Conservation (phyloP, 306 rosid species). For the Phaseolus lunatus region DNA sequence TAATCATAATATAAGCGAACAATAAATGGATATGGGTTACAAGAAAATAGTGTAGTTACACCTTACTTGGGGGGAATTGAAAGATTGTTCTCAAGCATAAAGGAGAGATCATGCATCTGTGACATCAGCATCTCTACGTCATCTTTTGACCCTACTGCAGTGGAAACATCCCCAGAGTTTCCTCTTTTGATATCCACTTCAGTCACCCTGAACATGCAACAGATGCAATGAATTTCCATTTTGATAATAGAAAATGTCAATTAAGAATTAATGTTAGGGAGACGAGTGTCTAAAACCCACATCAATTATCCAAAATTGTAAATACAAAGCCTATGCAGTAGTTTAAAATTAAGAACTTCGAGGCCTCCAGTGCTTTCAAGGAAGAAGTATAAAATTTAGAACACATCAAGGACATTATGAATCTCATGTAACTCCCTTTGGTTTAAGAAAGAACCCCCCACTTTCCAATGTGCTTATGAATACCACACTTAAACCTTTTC, state of each 20-base stretch:
- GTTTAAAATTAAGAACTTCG: constrained; percentile 24
- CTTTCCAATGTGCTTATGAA: too few relatives aligned
- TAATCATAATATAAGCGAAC: constrained; percentile 24
- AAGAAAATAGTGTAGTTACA: constrained; percentile 40
- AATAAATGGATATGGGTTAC: constrained; percentile 31
- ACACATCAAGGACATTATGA: too few relatives aligned
- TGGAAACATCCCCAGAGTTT: constrained; percentile 45
- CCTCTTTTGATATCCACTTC: constrained; percentile 47
- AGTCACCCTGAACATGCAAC: constrained; percentile 62
- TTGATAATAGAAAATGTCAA: constrained; percentile 33
- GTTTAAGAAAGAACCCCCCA: too few relatives aligned
- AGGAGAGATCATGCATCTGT: constrained; percentile 92
- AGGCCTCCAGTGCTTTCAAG: constrained; percentile 10
- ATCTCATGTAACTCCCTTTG: too few relatives aligned
- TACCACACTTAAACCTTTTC: too few relatives aligned
- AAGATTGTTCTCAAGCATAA: constrained; percentile 82
- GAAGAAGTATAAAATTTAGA: too few relatives aligned
- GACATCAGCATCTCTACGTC: constrained; percentile 66
- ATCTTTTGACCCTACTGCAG: constrained; percentile 53
- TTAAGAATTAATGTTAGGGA: constrained; percentile 36
- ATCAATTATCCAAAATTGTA: constrained; percentile 11
- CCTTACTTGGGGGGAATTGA: constrained; percentile 72
- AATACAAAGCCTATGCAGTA: constrained; percentile 11
- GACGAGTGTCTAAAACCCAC: constrained; percentile 18
- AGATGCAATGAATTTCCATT: constrained; percentile 32